Evolutionary conservation across 176 grass and related monocot species (phyloP).

Genomic region (Musa acuminata): DNA sequence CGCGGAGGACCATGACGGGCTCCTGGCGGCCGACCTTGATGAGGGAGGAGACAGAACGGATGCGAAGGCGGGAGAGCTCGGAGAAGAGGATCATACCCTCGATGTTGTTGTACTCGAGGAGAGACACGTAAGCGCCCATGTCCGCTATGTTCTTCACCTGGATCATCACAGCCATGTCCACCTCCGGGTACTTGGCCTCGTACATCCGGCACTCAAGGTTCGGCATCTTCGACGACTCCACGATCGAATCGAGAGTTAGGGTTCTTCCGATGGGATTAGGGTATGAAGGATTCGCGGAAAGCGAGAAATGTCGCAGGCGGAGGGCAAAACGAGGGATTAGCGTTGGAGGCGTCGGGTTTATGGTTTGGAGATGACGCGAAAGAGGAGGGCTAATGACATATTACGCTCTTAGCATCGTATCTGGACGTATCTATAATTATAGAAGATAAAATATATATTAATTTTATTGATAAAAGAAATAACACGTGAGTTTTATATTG

Average conservation of each 20-base stretch:
- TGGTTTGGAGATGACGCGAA: background rate
- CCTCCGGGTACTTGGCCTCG: slow-evolving; percentile 67
- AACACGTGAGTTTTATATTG: too few relatives aligned
- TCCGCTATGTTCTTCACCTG: slow-evolving; percentile 98
- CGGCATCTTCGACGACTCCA: slow-evolving; percentile 27
- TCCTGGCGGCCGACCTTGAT: slow-evolving; percentile 98
- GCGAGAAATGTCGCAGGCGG: background rate
- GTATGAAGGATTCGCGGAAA: background rate
- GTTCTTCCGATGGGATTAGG: too few relatives aligned
- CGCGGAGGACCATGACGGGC: slow-evolving; percentile 86
- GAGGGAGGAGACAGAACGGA: slow-evolving; percentile 77
- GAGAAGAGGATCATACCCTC: slow-evolving; percentile 98
- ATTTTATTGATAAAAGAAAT: too few relatives aligned
- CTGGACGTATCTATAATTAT: too few relatives aligned
- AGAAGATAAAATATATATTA: too few relatives aligned
- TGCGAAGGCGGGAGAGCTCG: slow-evolving; percentile 83
- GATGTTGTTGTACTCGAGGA: slow-evolving; percentile 96
- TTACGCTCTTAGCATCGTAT: too few relatives aligned
- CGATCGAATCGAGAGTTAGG: too few relatives aligned
- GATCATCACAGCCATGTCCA: slow-evolving; percentile 90
- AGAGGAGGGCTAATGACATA: background rate
- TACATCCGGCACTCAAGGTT: slow-evolving; percentile 88
- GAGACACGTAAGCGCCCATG: slow-evolving; percentile 86
- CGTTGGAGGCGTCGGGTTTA: background rate
- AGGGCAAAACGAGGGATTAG: background rate